Base-by-base conservation (phyloP, 345 rosid species). In the Diplotaxis tenuifolia region DNA sequence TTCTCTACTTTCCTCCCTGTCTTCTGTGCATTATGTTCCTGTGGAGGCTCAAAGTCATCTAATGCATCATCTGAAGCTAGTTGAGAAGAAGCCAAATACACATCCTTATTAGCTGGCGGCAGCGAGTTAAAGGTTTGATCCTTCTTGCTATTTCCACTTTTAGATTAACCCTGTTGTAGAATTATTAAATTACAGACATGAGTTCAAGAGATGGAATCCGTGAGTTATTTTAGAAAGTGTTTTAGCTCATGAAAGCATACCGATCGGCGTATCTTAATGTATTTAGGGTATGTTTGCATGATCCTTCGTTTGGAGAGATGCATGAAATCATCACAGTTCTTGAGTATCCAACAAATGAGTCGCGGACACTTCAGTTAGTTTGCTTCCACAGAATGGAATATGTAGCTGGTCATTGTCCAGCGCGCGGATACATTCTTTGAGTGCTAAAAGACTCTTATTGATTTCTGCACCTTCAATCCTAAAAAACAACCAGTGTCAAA, bases 381-480 rank as follows among this genome's bases (percentile, higher is more conserved):
- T 93, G 78, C 98, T 91, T 59, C 98, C 98, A 14, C 96, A 88
- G 76, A 93, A 93, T 61, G 98, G 98, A 77, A 90, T 93, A 75
- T 93, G 98, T 79, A 90, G 80, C 87, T 93, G 98, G 73, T 93
- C 98, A 80, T 88, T 93, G 83, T 93, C 98, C 54, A 93, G 76
- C 55, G 98, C 96, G 74, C 98, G 97, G 70, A 93, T 93, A 81
- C 97, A 93, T 78, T 93, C 98, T 83, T 91, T 93, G 42, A 93
- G 94, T 83, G 98, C 96, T 86, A 91, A 79, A 29, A 93, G 96
- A 68, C 98, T 93, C 92, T 93, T 90, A 62, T 93, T 93, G 62
- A 93, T 93, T 77, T 93, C 96, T 32, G 93, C 97, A 58, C 97
- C 97, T 84, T 93, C 98, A 78, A 93, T 89, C 85, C 96, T 94